Evolutionary conservation across 768 basidiomycete species (phyloP), one percentile per base, ranked within the genome.

Genomic region (Coprinopsis sp.): DNA sequence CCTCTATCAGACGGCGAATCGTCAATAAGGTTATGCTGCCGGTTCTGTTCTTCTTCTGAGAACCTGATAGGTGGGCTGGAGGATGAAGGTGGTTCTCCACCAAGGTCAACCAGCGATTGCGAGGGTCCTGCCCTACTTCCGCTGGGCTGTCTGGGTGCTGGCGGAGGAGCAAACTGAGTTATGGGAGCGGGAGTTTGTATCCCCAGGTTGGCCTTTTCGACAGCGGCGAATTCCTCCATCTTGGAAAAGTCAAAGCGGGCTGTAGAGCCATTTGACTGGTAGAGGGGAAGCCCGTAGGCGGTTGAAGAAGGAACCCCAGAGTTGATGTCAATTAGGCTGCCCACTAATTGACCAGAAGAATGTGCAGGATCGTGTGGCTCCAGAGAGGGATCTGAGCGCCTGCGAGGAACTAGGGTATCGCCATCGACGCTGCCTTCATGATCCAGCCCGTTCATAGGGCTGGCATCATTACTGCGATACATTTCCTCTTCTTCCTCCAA

Each of bases 191-290:
- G 70, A 12, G 79, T 71, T 3, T 64, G 62, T 8, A 91, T 63
- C 3, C 87, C 88, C 0, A 90, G 66, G 33, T 64, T 68, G 23
- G 72, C 64, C 54, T 86, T 86, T 64, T 94, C 91, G 14, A 72
- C 74, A 0, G 66, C 62, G 1, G 87, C 87, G 61, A 84, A 95
- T 5, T 76, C 73, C 59, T 96, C 93, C 74, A 96, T 83, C 1
- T 64, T 69, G 0, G 64, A 53, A 59, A 91, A 95, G 59, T 92
- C 80, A 59, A 90, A 93, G 21, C 71, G 65, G 21, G 78, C 75
- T 7, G 71, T 74, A 4, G 76, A 72, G 18, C 58, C 66, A 49
- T 79, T 78, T 2, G 78, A 73, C 51, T 87, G 88, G 55, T 89
- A 91, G 31, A 78, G 80, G 0, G 86, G 85, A 18, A 87, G 69